These are phyloP conservation scores for Xerocomellus intermedius DNA, from an alignment of 768 basidiomycete genomes.

Conservation along the genomic window DNA sequence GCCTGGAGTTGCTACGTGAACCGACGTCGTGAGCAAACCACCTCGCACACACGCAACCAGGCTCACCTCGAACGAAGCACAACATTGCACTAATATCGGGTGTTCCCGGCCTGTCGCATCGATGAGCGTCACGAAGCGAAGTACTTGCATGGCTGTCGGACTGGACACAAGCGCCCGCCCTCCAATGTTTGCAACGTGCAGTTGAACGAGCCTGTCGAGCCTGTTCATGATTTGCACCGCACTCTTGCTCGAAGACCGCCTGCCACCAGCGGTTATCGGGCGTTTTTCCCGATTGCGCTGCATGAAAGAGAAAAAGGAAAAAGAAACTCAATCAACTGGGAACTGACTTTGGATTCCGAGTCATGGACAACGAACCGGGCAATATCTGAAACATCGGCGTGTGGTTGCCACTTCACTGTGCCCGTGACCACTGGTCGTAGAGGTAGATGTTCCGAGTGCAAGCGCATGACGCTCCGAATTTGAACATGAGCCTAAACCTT, in stretches of 20 bases:
- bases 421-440: not conserved
- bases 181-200: constrained; percentile 16
- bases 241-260: constrained; percentile 11
- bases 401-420: not conserved
- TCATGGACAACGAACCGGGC: constrained; percentile 7
- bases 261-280: not conserved
- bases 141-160: constrained; percentile 21
- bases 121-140: constrained; percentile 23
- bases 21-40: not conserved
- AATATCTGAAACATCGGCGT: constrained; percentile 9
- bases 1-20: constrained; percentile 20
- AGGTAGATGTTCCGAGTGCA: constrained; percentile 12
- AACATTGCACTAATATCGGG: constrained; percentile 25
- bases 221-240: constrained; percentile 15
- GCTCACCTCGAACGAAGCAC: constrained; percentile 25
- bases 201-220: constrained; percentile 23
- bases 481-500: constrained; percentile 12
- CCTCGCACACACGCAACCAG: not conserved
- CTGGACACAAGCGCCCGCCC: constrained; percentile 6
- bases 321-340: not conserved
- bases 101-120: constrained; percentile 29
- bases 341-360: not conserved
- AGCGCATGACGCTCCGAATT: constrained; percentile 6
- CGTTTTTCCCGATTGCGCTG: constrained; percentile 25
- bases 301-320: not conserved